Conservation (phyloP, 2,329 filamentous ascomycete species). For the Daldinia sp. region DNA sequence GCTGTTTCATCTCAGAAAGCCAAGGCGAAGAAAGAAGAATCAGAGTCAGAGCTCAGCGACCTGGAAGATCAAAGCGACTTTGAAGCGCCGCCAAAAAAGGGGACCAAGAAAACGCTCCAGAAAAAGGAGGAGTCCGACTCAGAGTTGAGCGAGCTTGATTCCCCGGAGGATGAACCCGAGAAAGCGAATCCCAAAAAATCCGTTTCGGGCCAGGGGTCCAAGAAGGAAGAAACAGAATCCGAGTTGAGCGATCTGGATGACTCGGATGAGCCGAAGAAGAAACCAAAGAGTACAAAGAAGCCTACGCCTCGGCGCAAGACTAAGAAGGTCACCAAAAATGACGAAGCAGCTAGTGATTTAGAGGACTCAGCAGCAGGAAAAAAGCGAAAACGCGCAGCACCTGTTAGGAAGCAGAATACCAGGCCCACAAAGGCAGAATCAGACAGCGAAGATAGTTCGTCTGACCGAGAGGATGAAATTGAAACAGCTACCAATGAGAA, state of each 20-base stretch:
- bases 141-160: slow-evolving; percentile 45
- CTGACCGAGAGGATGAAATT: slow-evolving; percentile 32
- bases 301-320: slow-evolving; percentile 45
- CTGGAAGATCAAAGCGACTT: slow-evolving; percentile 41
- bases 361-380: slow-evolving; percentile 32
- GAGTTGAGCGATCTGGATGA: slow-evolving; percentile 43
- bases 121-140: slow-evolving; percentile 45
- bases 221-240: slow-evolving; percentile 42
- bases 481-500: slow-evolving; percentile 20
- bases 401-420: slow-evolving; percentile 38
- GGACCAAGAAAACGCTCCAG: slow-evolving; percentile 31
- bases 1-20: slow-evolving; percentile 47
- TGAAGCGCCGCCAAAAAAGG: slow-evolving; percentile 42
- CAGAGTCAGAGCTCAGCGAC: slow-evolving; percentile 50
- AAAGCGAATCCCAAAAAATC: slow-evolving; percentile 36
- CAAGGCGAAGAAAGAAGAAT: slow-evolving; percentile 49
- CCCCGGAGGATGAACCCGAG: slow-evolving; percentile 44
- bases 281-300: slow-evolving; percentile 44
- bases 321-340: slow-evolving; percentile 49
- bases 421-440: slow-evolving; percentile 48
- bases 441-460: slow-evolving; percentile 44
- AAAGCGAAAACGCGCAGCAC: slow-evolving; percentile 47
- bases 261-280: slow-evolving; percentile 48
- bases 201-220: slow-evolving; percentile 34
- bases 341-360: slow-evolving; percentile 49